Evolutionary conservation across 2,329 filamentous ascomycete genomes (phyloP), one percentile per base, ranked within the genome.

Genomic region (Alternaria arbusti): DNA sequence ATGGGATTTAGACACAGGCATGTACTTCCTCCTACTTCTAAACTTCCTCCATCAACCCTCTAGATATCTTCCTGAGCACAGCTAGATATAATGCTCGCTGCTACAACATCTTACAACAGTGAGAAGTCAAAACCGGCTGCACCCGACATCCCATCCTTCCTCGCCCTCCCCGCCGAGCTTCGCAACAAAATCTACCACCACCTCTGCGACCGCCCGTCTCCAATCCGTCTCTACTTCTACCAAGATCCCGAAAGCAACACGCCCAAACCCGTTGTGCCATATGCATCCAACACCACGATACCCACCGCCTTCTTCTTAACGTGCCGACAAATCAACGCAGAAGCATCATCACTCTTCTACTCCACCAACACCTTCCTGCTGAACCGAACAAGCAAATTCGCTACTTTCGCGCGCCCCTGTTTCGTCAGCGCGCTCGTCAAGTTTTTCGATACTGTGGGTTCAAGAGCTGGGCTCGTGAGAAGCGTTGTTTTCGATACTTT

Each of bases 311-410:
- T 56, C 3, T 56, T 56, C 20, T 8, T 20, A 1, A 46, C 54
- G 5, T 56, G 13, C 11, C 40, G 40, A 7, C 54, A 56, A 11
- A 22, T 46, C n/a, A 46, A 46, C 25, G 15, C 10, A 11, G 54
- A 56, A 32, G 54, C 54, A 32, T 56, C 54, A 4, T 56, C 54
- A 15, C 10, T 56, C 2, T 56, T 56, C 26, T 56, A 56, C 12
- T 32, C 36, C 17, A 6, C 9, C 10, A 56, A 56, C 25, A 28
- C 23, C 1, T 56, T 56, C 15, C 2, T 56, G 12, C 54, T 56
- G 0, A 22, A 25, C 12, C n/a, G 22, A 26, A 30, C 25, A 55
- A 40, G 20, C 8, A 20, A n/a, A 17, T 11, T 20, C 20, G 23
- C 45, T 13, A 26, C 45, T 22, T 47, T 47, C 8, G 4, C 25